These are phyloP conservation scores for Debaryomycetaceae sp. DNA, from an alignment of 1,139 yeast genomes.

Conservation along the genomic window DNA sequence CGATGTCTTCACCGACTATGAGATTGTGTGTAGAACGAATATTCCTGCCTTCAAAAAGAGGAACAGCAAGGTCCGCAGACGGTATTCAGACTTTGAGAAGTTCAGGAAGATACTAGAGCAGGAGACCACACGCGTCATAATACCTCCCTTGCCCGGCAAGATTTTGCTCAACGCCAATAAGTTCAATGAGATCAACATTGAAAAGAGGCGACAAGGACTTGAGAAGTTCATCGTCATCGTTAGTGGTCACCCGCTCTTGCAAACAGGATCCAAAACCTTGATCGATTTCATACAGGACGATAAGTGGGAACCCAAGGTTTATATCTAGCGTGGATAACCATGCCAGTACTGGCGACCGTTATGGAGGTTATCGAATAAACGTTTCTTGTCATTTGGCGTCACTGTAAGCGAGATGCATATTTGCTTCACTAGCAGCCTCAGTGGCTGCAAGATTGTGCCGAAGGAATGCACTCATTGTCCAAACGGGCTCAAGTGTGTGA, in stretches of 20 bases:
- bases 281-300: slow-evolving; percentile 88
- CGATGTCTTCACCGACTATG: slow-evolving; percentile 84
- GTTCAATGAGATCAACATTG: slow-evolving; percentile 80
- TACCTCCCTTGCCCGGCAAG: slow-evolving; percentile 89
- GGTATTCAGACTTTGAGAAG: slow-evolving; percentile 87
- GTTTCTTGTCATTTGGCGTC: too few relatives aligned
- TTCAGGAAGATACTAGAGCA: slow-evolving; percentile 72
- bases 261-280: slow-evolving; percentile 81
- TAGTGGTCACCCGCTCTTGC: slow-evolving; percentile 91
- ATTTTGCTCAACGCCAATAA: slow-evolving; percentile 62
- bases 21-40: slow-evolving; percentile 78
- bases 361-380: too few relatives aligned
- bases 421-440: too few relatives aligned
- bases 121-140: slow-evolving; percentile 71
- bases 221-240: slow-evolving; percentile 76
- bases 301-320: slow-evolving; percentile 54
- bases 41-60: slow-evolving; percentile 80
- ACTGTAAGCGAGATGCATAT: too few relatives aligned
- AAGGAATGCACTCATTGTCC: too few relatives aligned
- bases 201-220: slow-evolving; percentile 76
- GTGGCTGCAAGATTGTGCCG: too few relatives aligned
- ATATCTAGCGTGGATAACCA: slow-evolving; percentile 8
- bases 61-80: slow-evolving; percentile 67
- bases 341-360: too few relatives aligned
- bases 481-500: too few relatives aligned